Base-by-base conservation (phyloP, 345 rosid species). In the Balakata baccata region DNA sequence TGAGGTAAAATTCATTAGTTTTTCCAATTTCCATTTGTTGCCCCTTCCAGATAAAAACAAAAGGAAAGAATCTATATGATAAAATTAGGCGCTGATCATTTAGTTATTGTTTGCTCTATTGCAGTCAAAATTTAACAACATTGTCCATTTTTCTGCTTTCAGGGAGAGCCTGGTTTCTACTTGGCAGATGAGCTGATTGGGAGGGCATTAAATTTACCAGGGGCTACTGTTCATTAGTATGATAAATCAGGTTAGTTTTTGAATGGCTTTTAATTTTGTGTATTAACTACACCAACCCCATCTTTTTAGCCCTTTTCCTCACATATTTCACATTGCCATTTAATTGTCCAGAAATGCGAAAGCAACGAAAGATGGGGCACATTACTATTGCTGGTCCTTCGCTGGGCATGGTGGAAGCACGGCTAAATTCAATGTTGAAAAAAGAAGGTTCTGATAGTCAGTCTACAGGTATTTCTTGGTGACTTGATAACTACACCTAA, bases 351-450 rank as follows among this genome's bases (percentile, higher is more conserved):
- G 97, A 89, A 77, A 95, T 95, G 93, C 86, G 97, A 72, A 92
- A 85, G 86, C 98, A 92, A 79, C 85, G 97, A 50, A 93, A 93
- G 84, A 87, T 95, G 98, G 99, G 99, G 29, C 99, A 93, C 78
- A 83, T 95, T 79, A 95, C 97, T 74, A 75, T 95, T 53, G 87
- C 86, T 66, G 99, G 98, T 54, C 82, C 87, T 63, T 85, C 95
- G 68, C 63, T 86, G 85, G 88, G 89, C 83, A 76, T 85, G 38
- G 78, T 93, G 50, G 94, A 90, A 79, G 83, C 87, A 66, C 76
- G 79, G 49, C 70, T 96, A 64, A 84, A 88, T 20, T 76, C 84
- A 71, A 83, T 96, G 84, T 81, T 89, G 70, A 76, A 59, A 64
- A 90, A 76, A 38, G 83, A 85, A 77, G 83, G 70, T 76, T 62